Base-by-base conservation (phyloP, 352 stramenopile species). In the Halophytophthora batemanensis region DNA sequence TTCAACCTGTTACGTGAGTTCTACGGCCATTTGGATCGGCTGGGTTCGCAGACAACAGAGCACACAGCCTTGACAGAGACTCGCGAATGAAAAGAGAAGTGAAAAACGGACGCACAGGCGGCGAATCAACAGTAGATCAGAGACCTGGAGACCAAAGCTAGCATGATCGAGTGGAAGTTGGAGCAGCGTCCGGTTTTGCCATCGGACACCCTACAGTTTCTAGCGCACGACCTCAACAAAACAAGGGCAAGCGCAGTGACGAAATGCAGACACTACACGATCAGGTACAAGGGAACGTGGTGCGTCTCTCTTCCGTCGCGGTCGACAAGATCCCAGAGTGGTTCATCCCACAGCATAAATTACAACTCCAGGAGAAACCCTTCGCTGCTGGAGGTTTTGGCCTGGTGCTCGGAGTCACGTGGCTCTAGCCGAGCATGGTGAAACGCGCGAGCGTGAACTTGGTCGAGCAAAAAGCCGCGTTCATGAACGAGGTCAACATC, bases 401-500 rank as follows among this genome's bases (percentile, higher is more conserved):
- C 15, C 28, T 46, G 31, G 45, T 66, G 0, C 61, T 61, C 51
- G 40, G 42, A 4, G 52, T 51, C 1, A 45, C 44, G 1, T 61
- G 46, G 45, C 15, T 21, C 29, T 40, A 36, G 2, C 42, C 40
- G 12, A 45, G 53, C 14, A 52, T 66, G 13, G 55, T 57, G 2
- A 66, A 66, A 28, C 52, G 52, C 19, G 31, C 61, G 17, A 42
- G 11, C 0, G 51, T 56, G 6, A 41, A 2, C 23, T 54, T 40
- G 10, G 3, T 25, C 2, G 15, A 11, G 0, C 33, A 61, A 3
- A 50, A 42, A 18, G 45, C 43, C 4, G 28, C 34, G 6, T 66
- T 66, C 22, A 13, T 47, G 3, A 45, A 46, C 6, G 85, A 96
- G 43, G 92, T 96, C 45, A 78, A 69, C 8, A 75, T 93, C 4